Base-by-base conservation (phyloP, 805 yeast species). In the Metschnikowia santaceciliae region DNA sequence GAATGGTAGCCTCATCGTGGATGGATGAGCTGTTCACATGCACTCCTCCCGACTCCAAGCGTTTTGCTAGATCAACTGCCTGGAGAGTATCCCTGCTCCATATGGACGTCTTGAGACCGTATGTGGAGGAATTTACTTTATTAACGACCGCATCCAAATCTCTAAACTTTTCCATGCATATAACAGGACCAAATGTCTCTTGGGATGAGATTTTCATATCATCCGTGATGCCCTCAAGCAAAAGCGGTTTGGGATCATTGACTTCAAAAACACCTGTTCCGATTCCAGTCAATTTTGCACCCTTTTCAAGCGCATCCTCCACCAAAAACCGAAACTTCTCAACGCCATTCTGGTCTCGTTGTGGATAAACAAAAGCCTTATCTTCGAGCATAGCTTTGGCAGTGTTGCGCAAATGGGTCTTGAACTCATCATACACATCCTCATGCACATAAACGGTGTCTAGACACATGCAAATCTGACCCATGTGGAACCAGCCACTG, bases 381-480 rank as follows among this genome's bases (percentile, higher is more conserved):
- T 65, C 63, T 6, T 44, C 41, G 1, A 47, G 43, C 14, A 57
- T 30, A 13, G 56, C 41, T 8, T 38, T 32, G 8, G 65, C 69
- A 14, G 51, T 51, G 3, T 20, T 51, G 14, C 46, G 42, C 32
- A 75, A 23, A 10, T 51, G 43, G 2, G 42, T 53, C 17, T 63
- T 45, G 30, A 68, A 63, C 36, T 67, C 58, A 4, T 69, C 68
- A 48, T 72, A 74, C 1, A 69, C 58, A 0, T 54, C 30, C 39
- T 69, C 74, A 38, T 74, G 70, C 33, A 76, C 60, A 47, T 53
- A 74, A 1, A 73, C 60, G 7, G 61, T 57, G 46, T 76, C 80
- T 1, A 76, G 68, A 47, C 72, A 65, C 80, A 76, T 77, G 57
- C 81, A 77, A 20, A 77, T 68, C 50, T 77, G 80, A 11, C 80